Percentiles rank a stretch among this genome's conserved stretches.
Evolutionary conservation across 1,284 basidiomycete species (phyloP).

Genomic region (Ceratorhiza oryzae-sativae): DNA sequence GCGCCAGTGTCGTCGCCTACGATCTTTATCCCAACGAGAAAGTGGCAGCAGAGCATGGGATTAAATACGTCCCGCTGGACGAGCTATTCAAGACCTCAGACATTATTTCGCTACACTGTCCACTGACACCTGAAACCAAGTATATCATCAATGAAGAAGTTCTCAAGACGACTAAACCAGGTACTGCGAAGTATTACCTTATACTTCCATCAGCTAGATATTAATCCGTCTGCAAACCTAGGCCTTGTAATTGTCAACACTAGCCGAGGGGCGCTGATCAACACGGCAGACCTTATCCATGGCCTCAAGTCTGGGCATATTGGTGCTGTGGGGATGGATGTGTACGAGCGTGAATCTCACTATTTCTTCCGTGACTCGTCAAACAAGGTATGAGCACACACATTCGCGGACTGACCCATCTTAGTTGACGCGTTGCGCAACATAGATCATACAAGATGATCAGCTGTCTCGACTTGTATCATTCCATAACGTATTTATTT

Average conservation of each 20-base stretch:
- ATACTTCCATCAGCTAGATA: not conserved
- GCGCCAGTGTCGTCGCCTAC: conserved; percentile 59
- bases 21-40: conserved; percentile 54
- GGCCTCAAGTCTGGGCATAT: conserved; percentile 45
- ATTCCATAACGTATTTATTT: conserved; percentile 47
- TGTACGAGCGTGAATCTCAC: conserved; percentile 47
- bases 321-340: conserved; percentile 46
- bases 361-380: conserved; percentile 46
- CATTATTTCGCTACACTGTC: conserved; percentile 52
- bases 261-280: conserved; percentile 50
- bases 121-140: conserved; percentile 54
- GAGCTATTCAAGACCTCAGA: conserved; percentile 56
- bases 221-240: not conserved
- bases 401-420: not conserved
- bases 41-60: conserved; percentile 50
- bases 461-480: conserved; percentile 45
- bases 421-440: not conserved
- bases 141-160: conserved; percentile 54
- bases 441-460: conserved; percentile 47
- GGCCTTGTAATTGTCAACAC: conserved; percentile 53
- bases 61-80: conserved; percentile 54
- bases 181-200: not conserved
- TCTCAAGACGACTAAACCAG: conserved; percentile 58
- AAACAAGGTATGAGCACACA: conserved; percentile 37
- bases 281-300: conserved; percentile 45